Conservation (phyloP, 148 eudicot genomes). For the Rhododendron simsii region DNA sequence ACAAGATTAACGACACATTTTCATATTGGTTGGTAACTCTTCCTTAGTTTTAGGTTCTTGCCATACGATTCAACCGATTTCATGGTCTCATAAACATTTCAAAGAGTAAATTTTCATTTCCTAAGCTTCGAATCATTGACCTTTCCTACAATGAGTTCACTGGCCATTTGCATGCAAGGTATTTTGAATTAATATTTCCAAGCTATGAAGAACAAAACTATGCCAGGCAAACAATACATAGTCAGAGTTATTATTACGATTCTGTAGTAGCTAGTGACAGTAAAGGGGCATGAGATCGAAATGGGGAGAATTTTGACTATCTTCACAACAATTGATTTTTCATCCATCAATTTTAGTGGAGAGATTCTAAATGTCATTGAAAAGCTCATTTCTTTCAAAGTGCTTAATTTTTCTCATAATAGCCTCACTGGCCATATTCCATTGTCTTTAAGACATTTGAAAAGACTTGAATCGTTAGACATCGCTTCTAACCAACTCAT, state of each 20-base stretch:
- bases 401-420: conserved; percentile 18
- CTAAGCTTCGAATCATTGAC: conserved; percentile 30
- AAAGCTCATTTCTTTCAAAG: not conserved
- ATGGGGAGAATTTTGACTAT: not conserved
- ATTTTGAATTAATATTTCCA: conserved; percentile 3
- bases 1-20: conserved; percentile 28
- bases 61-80: too few species aligned
- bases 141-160: conserved; percentile 35
- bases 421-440: not conserved
- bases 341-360: too few species aligned
- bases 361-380: conserved; percentile 11
- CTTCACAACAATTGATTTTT: too few species aligned
- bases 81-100: too few species aligned
- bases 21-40: conserved; percentile 4
- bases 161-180: not conserved
- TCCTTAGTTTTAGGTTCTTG: too few species aligned
- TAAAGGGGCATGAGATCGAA: not conserved
- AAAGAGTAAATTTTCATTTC: too few species aligned
- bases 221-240: not conserved
- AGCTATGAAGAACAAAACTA: conserved; percentile 12
- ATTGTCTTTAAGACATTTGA: too few species aligned
- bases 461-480: too few species aligned
- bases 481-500: too few species aligned
- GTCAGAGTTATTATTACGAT: not conserved
- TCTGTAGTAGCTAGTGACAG: not conserved